Evolutionary conservation across 805 yeast species (phyloP), one percentile per base, ranked within the genome.

Genomic region (Martiniozyma abietophila): DNA sequence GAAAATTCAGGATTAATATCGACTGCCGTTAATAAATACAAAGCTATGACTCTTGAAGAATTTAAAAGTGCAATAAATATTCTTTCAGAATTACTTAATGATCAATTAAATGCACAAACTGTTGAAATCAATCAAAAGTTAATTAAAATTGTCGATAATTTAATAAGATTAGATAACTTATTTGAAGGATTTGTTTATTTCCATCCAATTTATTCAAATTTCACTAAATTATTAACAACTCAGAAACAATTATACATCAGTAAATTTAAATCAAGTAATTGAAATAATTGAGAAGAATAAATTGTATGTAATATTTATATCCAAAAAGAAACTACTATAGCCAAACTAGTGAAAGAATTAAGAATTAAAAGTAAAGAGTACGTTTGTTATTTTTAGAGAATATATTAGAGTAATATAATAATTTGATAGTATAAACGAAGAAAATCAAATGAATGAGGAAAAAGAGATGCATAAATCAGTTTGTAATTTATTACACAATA

Each of bases 161-260:
- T 80, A 50, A 57, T 63, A 16, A 63, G 62, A 5, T 46, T 77
- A 33, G 54, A 61, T 30, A 76, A 77, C 0, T 53, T 76, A 12
- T 77, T 80, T 47, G 64, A 65, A 43, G 69, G 67, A 14, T 50
- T 79, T 30, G 55, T 65, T 2, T 61, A 63, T 19, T 80, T 76
- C 49, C 61, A 69, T 34, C 59, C 69, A 1, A 49, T 59, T 1
- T 80, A 74, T 46, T 50, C 59, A n/a, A 62, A 58, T 16, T 77
- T 76, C 49, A 62, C 64, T 1, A 54, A 54, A n/a, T 58, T 54
- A 16, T 49, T 76, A 8, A 56, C 57, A 28, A 45, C 39, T 7
- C 62, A 61, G 45, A 59, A 55, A 34, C 61, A 58, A 30, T 44
- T 50, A 25, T 17, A 5, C 7, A 19, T 29, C 4, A 17, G 29